Evolutionary conservation across 768 basidiomycete genomes (phyloP).

Genomic region (Suillus subaureus): DNA sequence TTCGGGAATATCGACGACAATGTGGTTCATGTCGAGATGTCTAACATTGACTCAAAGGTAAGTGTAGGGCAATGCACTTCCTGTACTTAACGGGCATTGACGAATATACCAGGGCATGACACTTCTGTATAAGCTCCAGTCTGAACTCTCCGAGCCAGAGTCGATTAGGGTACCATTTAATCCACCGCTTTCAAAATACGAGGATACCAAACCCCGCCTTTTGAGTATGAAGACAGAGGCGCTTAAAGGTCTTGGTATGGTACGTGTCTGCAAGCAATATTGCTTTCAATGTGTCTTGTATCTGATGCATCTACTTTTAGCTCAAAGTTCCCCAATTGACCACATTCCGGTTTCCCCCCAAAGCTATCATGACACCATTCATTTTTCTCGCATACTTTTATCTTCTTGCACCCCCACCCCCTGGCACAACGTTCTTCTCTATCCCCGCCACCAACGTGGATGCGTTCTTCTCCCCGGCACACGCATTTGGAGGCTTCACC

Average conservation of each 20-base stretch:
- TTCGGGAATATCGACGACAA: slow-evolving; percentile 48
- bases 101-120: slow-evolving; percentile 60
- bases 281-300: background rate
- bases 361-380: slow-evolving; percentile 28
- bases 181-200: slow-evolving; percentile 73
- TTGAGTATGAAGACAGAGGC: slow-evolving; percentile 80
- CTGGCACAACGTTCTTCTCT: slow-evolving; percentile 6
- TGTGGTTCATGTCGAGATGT: slow-evolving; percentile 70
- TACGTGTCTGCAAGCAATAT: slow-evolving; percentile 31
- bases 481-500: slow-evolving; percentile 9
- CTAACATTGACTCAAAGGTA: slow-evolving; percentile 66
- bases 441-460: slow-evolving; percentile 19
- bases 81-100: background rate
- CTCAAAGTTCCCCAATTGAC: background rate
- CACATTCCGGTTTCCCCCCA: slow-evolving; percentile 52
- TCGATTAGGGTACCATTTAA: slow-evolving; percentile 61
- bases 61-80: slow-evolving; percentile 8
- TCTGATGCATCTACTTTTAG: slow-evolving; percentile 22
- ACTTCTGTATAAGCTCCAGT: slow-evolving; percentile 61
- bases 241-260: slow-evolving; percentile 71
- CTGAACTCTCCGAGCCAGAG: slow-evolving; percentile 42
- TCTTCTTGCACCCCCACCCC: slow-evolving; percentile 18
- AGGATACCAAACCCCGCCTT: slow-evolving; percentile 79
- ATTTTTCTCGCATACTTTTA: slow-evolving; percentile 26
- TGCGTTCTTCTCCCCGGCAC: slow-evolving; percentile 24